Base-by-base conservation (phyloP, 1,284 basidiomycete genomes). In the Sporisorium iseilematis-ciliati region DNA sequence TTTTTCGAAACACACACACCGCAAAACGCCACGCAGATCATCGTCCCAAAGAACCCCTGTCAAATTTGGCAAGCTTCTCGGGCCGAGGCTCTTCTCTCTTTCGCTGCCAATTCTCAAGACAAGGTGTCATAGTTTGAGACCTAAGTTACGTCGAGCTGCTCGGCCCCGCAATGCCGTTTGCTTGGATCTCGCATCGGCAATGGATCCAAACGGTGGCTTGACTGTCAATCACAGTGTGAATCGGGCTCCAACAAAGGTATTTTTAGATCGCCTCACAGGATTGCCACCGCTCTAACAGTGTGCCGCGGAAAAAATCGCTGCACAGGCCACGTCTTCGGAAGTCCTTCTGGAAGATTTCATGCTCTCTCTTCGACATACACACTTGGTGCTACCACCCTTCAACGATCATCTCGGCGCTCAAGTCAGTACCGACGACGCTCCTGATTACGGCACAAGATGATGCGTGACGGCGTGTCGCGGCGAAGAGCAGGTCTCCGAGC, bases 371-470 rank as follows among this genome's bases (percentile, higher is more conserved):
- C 8, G 3, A 35, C 33, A 35, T 14, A 3, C 33, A 35, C 33
- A 38, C 35, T 38, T 38, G 35, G 7, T 11, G 35, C 35, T 16
- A 38, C 14, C 11, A 38, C 14, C 11, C 35, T 12, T 14, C 35
- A 38, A 38, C 35, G 35, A 38, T 38, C 42, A 40, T 25, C 21
- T 38, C 11, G 12, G 11, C 16, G 35, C 38, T 0, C 26, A 35
- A 23, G 23, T 31, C 49, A 25, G 21, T 18, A 14, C 12, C 25
- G 18, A 16, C 38, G 25, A 16, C 42, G n/a, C 31, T 25, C 20
- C n/a, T 14, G 8, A 11, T 18, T 31, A n/a, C 29, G 16, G 18
- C 12, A 16, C 60, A 53, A 11, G 6, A 70, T 70, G 67, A 57
- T 31, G 31, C 23, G 20, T 2, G 5, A 33, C 16, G 33, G 18